These are phyloP conservation scores for Umbelopsis isabellina DNA, from an alignment of 192 early-diverging fungal genomes.

Conservation along the genomic window DNA sequence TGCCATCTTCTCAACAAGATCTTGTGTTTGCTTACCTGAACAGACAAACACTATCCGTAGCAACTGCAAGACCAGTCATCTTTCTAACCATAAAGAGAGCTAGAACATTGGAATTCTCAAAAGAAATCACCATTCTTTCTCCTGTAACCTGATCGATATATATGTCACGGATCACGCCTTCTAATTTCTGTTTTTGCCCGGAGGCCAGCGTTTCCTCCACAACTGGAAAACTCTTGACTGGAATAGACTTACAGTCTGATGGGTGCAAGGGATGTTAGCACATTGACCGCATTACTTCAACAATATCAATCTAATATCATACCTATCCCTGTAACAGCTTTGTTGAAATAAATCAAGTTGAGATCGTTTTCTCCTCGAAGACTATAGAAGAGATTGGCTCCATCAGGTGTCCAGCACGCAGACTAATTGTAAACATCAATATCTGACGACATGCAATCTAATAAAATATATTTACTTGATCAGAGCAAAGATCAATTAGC, in stretches of 20 bases:
- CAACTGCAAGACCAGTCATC: slow-evolving; percentile 31
- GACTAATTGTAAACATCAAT: slow-evolving; percentile 21
- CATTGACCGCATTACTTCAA: neutral
- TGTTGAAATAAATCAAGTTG: slow-evolving; percentile 41
- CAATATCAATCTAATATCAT: neutral
- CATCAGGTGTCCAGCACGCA: slow-evolving; percentile 66
- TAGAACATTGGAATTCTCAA: slow-evolving; percentile 51
- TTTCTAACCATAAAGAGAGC: slow-evolving; percentile 44
- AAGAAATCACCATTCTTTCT: slow-evolving; percentile 54
- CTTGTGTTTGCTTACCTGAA: slow-evolving; percentile 37
- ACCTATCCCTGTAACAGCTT: slow-evolving; percentile 21
- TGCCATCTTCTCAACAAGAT: neutral
- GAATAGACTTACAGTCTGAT: slow-evolving; percentile 20
- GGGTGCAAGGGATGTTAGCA: neutral
- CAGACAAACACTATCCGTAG: slow-evolving; percentile 35
- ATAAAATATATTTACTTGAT: neutral
- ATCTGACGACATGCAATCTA: neutral
- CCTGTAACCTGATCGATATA: slow-evolving; percentile 53
- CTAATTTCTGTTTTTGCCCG: slow-evolving; percentile 27
- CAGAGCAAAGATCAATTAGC: neutral
- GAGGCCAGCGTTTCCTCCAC: neutral
- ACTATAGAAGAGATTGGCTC: slow-evolving; percentile 56
- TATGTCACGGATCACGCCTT: slow-evolving; percentile 54
- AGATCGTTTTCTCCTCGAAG: slow-evolving; percentile 48
- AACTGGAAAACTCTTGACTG: slow-evolving; percentile 1